Evolutionary conservation across 1,139 yeast genomes (phyloP), one percentile per base, ranked within the genome.

Genomic region (Saccharomycopsis crataegensis): DNA sequence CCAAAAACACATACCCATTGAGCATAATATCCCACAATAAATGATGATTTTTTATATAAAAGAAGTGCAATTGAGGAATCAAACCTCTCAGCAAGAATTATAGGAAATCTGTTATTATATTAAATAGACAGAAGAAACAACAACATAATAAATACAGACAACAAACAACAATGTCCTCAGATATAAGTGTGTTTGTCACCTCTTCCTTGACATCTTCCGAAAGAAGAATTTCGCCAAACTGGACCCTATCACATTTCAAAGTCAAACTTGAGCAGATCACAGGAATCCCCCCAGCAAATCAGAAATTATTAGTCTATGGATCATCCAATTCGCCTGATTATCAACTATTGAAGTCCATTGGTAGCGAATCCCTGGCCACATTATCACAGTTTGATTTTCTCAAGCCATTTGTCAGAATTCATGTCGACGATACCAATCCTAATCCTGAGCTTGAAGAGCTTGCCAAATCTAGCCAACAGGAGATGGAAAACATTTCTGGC

Each of bases 201-300:
- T 83, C 93, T 1, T 77, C 75, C 44, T 70, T 82, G 61, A 83
- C 87, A 1, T 78, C 86, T 6, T 82, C 94, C 1, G 94, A 86
- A 64, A 70, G 93, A 49, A 70, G 88, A 49, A 70, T 90, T 36
- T 78, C 86, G 0, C 79, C 81, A 0, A 75, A 74, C 48, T 86
- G 95, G 89, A 67, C 78, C 0, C 59, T 88, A 40, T 67, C 67
- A 4, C 72, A 80, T 59, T 72, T 90, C 56, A 79, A 83, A 61
- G 64, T 71, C 43, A 76, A 79, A 58, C 67, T 90, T 17, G 94
- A 87, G 63, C 75, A 74, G 31, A 78, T 88, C 57, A 89, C 96
- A 0, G 98, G 98, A 1, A 79, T 91, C 46, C 80, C 83, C 5
- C 87, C 89, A 0, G 56, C 64, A 31, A 71, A 66, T 58, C 96